A percentile compares a stretch with the other conserved stretches of the same genome.
Evolutionary conservation across 2,329 filamentous ascomycete species (phyloP).

Genomic region (Aotearoamyces nothofagi): DNA sequence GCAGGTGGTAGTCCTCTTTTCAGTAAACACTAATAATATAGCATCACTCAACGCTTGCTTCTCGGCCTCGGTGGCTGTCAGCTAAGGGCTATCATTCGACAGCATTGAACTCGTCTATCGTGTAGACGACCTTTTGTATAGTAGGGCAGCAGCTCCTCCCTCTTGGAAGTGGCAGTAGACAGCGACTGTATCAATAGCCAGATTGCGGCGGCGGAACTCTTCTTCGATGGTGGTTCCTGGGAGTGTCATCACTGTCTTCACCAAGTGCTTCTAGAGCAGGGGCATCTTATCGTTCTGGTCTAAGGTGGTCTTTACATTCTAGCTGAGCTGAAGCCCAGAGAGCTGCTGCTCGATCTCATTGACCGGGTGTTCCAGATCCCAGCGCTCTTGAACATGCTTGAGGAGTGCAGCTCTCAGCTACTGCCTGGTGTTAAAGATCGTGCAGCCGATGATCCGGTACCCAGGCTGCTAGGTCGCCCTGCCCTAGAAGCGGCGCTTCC

Average conservation of each 20-base stretch:
- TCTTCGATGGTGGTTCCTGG: slow-evolving; percentile 11
- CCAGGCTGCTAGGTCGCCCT: slow-evolving; percentile 1
- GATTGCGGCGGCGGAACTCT: slow-evolving; percentile 11
- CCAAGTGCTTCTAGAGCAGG: slow-evolving; percentile 12
- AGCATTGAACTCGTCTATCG: background rate
- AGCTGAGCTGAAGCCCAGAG: slow-evolving; percentile 1
- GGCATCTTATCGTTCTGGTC: slow-evolving; percentile 9
- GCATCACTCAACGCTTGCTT: slow-evolving; percentile 6
- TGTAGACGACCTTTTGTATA: background rate
- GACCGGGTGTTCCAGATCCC: slow-evolving; percentile 4
- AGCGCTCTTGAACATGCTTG: slow-evolving; percentile 3
- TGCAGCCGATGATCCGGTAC: background rate
- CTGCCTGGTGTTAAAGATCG: slow-evolving; percentile 1
- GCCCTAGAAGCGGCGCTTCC: background rate
- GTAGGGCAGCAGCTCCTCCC: slow-evolving; percentile 3
- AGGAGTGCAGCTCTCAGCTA: slow-evolving; percentile 3
- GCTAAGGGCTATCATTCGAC: background rate
- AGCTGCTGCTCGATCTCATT: slow-evolving; percentile 4
- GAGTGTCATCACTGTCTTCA: slow-evolving; percentile 15
- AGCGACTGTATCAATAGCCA: slow-evolving; percentile 15
- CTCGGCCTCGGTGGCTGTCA: slow-evolving; percentile 2
- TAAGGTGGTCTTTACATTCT: slow-evolving; percentile 2
- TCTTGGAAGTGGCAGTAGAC: slow-evolving; percentile 12
- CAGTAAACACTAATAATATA: slow-evolving; percentile 5
- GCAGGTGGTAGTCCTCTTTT: slow-evolving; percentile 4